phyloP scores from a whole-genome alignment of 1,139 yeast species.

The Ashbya aceris region DNA sequence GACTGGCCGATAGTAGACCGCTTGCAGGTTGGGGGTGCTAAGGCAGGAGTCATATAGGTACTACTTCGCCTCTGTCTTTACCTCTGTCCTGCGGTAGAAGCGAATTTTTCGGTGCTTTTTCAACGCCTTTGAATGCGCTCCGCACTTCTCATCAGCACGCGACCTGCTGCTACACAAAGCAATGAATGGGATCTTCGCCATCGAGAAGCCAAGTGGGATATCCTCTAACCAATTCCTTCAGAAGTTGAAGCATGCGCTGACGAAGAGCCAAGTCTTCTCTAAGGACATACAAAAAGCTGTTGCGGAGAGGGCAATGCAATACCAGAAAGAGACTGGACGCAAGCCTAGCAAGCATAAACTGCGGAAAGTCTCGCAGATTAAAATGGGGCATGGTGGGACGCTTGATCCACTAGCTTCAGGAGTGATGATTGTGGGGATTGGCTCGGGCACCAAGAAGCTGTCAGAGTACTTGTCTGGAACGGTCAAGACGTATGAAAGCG shows the following conservation, averaged over 20 bases:
- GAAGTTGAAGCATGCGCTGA: constrained; percentile 53
- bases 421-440: constrained; percentile 82
- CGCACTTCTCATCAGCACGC: too few species aligned
- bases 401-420: constrained; percentile 94
- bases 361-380: constrained; percentile 48
- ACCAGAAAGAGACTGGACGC: constrained; percentile 34
- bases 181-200: constrained; percentile 91
- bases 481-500: constrained; percentile 69
- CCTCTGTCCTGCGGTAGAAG: too few species aligned
- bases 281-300: constrained; percentile 43
- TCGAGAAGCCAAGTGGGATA: constrained; percentile 82
- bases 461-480: constrained; percentile 64
- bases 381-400: constrained; percentile 98
- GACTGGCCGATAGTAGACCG: too few species aligned
- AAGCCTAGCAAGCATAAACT: constrained; percentile 37
- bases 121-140: too few species aligned
- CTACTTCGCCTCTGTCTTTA: not conserved
- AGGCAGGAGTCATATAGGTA: too few species aligned
- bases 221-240: constrained; percentile 67
- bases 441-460: constrained; percentile 76
- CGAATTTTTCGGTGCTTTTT: too few species aligned
- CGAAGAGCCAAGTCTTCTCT: constrained; percentile 50
- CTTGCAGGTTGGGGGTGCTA: too few species aligned
- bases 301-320: constrained; percentile 41
- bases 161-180: not conserved